Evolutionary conservation across 192 early-diverging fungal species (phyloP).

Genomic region (Podila epigama): DNA sequence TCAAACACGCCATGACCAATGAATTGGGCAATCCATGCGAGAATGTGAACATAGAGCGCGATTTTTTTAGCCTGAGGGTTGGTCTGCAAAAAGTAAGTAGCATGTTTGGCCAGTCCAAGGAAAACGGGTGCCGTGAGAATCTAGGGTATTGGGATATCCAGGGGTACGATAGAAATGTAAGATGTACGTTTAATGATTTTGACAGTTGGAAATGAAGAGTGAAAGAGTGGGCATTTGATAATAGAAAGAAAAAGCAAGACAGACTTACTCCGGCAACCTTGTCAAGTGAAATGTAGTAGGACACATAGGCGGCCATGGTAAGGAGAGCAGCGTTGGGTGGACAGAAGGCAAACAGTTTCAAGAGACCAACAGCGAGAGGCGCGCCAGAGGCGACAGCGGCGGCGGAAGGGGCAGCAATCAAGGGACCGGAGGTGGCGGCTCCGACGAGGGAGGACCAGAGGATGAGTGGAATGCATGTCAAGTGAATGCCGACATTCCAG

Average conservation of each 20-base stretch:
- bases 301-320: slow-evolving; percentile 60
- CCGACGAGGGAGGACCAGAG: slow-evolving; percentile 81
- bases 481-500: slow-evolving; percentile 83
- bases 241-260: slow-evolving; percentile 13
- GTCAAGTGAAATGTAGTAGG: slow-evolving; percentile 85
- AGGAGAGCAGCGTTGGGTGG: slow-evolving; percentile 66
- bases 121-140: slow-evolving; percentile 67
- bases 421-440: slow-evolving; percentile 51
- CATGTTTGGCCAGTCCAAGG: slow-evolving; percentile 66
- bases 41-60: slow-evolving; percentile 68
- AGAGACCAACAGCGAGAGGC: slow-evolving; percentile 38
- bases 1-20: slow-evolving; percentile 90
- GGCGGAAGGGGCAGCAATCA: slow-evolving; percentile 52
- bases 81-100: slow-evolving; percentile 65
- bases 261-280: slow-evolving; percentile 67
- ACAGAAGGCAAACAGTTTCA: slow-evolving; percentile 38
- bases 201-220: slow-evolving; percentile 5
- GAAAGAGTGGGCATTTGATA: too few species aligned
- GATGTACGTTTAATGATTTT: neutral
- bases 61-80: slow-evolving; percentile 59
- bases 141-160: too few species aligned
- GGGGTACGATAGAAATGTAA: neutral
- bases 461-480: slow-evolving; percentile 91
- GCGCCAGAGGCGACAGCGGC: slow-evolving; percentile 40
- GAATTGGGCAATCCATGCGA: slow-evolving; percentile 90